Conservation (phyloP, 2,329 filamentous ascomycete genomes). For the Fusarium heterosporum region DNA sequence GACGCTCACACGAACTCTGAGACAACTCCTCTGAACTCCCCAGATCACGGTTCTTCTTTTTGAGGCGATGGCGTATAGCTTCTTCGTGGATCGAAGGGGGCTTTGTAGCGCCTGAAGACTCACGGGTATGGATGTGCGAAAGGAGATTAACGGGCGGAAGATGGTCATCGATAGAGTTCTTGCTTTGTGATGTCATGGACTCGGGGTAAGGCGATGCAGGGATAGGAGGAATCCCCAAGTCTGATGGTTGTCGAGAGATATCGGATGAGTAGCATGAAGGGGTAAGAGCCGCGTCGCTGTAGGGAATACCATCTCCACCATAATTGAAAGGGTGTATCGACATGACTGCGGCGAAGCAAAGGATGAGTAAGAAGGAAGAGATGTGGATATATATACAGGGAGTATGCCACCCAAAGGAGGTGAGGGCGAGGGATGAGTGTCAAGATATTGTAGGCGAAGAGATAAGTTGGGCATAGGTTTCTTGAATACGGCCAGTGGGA, state of each 20-base stretch:
- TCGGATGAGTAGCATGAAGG: not conserved
- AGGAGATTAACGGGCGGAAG: not conserved
- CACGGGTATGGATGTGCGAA: constrained; percentile 14
- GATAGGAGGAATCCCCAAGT: not conserved
- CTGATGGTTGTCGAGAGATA: constrained; percentile 4
- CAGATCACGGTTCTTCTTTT: not conserved
- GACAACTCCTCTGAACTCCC: not conserved
- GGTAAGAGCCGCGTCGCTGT: constrained; percentile 7
- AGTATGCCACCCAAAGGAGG: not conserved
- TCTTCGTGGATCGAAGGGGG: constrained; percentile 24
- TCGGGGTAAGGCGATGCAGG: constrained; percentile 1
- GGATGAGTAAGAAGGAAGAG: not conserved
- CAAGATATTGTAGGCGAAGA: not conserved
- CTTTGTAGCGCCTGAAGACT: constrained; percentile 28
- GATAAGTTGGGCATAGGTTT: not conserved
- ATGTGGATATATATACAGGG: not conserved
- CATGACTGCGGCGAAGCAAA: not conserved
- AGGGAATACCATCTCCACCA: not conserved
- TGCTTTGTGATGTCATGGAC: constrained; percentile 1
- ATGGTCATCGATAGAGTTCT: constrained; percentile 19
- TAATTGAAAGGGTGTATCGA: not conserved
- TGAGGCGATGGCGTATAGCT: not conserved
- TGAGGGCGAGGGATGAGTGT: constrained; percentile 3
- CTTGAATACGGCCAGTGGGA: not conserved
- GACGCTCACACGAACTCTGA: constrained; percentile 6